Percentiles rank a stretch among this genome's conserved stretches.
Evolutionary conservation across 2,329 filamentous ascomycete genomes (phyloP).

Genomic region (Mollisiaceae sp.): DNA sequence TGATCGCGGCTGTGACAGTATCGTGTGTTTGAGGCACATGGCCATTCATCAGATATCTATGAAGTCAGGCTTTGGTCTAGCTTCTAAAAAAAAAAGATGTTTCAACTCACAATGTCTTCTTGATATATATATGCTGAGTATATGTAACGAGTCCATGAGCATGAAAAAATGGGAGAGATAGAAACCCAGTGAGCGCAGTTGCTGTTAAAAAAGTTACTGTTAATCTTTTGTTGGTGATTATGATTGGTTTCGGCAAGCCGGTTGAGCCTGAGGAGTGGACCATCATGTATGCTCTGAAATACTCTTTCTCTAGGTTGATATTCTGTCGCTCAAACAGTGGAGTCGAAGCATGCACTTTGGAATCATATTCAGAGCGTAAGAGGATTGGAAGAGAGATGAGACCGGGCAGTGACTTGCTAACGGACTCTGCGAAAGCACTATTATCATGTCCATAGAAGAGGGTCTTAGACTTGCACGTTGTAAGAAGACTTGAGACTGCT

Average conservation of each 20-base stretch:
- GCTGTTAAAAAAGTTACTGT: not conserved
- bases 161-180: not conserved
- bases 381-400: not conserved
- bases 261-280: not conserved
- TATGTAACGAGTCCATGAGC: not conserved
- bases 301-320: not conserved
- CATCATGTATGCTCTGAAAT: not conserved
- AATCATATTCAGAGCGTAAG: constrained; percentile 21
- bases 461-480: not conserved
- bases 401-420: not conserved
- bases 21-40: constrained; percentile 53
- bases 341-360: constrained; percentile 19
- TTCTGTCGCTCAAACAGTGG: constrained; percentile 26
- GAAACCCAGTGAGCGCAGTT: not conserved
- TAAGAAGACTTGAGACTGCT: not conserved
- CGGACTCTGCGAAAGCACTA: not conserved
- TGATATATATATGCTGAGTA: not conserved
- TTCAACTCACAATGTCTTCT: not conserved
- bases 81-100: not conserved
- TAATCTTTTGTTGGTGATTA: not conserved
- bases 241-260: not conserved
- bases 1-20: constrained; percentile 51
- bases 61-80: not conserved
- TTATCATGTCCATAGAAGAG: not conserved
- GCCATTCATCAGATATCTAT: constrained; percentile 9